Base-by-base conservation (phyloP, 495 filamentous ascomycete genomes). In the Aspergillus cristatus region DNA sequence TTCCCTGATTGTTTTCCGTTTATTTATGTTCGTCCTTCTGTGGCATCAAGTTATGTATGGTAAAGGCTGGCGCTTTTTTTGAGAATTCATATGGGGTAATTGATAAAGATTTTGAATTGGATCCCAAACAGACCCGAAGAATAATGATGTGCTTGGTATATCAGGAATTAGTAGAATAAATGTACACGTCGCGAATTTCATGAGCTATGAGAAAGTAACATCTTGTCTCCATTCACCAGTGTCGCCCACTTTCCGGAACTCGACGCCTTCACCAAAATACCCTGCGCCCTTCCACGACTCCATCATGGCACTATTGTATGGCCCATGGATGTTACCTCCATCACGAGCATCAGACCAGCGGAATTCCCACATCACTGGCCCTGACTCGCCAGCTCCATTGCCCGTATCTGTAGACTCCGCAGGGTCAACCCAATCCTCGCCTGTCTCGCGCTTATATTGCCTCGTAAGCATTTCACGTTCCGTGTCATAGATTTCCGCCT, bases 241-340 rank as follows among this genome's bases (percentile, higher is more conserved):
- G 18, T 75, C 71, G 10, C 76, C 79, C 4, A 65, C 74, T 29
- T 60, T 68, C 37, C 82, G 68, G 52, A 97, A 97, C 55, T 97
- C 90, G 16, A 94, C 85, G 0, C 86, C 90, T 47, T 94, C 85
- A 1, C 81, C 86, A 63, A 98, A 98, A 47, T 95, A 97, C 4
- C 93, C 93, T 8, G 86, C 86, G 38, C 81, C 73, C 42, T 80
- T 75, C 91, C 91, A 98, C 0, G 82, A 79, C 32, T 72, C 70
- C 91, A 98, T 98, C 34, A 79, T 86, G 0, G 65, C 48, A 11
- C 73, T 78, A 50, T 94, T 84, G 55, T 89, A 98, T 1, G 89
- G 88, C 0, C 91, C 93, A 58, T 97, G 84, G 22, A 74, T 71
- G 34, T 78, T 70, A 0, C 76, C 85, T 3, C 76, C 81, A 51